phyloP scores from a whole-genome alignment of 257 asterid genomes.

The Solanum stenotomum region DNA sequence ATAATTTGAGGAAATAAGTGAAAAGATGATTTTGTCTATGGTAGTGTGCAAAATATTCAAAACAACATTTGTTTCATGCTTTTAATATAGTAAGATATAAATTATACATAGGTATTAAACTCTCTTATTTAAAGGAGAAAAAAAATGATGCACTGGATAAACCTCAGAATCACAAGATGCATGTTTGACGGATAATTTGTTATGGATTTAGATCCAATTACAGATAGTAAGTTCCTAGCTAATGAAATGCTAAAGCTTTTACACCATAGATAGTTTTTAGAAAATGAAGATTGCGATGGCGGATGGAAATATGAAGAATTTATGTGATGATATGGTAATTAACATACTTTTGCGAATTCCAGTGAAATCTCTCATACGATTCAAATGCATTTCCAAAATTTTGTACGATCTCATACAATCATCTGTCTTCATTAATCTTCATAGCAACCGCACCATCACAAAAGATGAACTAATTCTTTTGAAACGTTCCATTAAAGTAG shows the following conservation, averaged over 20 bases:
- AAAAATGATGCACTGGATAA: too few species aligned
- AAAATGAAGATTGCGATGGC: background rate
- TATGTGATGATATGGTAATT: background rate
- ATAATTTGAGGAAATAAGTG: too few species aligned
- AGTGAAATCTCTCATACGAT: background rate
- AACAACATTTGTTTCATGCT: too few species aligned
- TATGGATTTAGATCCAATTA: too few species aligned
- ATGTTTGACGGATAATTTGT: too few species aligned
- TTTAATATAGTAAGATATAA: too few species aligned
- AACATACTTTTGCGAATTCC: background rate
- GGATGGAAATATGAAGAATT: background rate
- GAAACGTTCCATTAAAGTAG: background rate
- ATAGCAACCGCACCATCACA: background rate
- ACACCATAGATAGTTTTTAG: background rate
- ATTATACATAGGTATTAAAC: too few species aligned
- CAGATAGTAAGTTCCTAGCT: too few species aligned
- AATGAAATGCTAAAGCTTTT: background rate
- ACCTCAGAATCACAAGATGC: too few species aligned
- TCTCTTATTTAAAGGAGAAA: too few species aligned
- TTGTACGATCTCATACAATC: background rate
- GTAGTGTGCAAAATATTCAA: too few species aligned
- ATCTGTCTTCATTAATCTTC: background rate
- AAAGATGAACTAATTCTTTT: background rate
- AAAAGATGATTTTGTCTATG: too few species aligned
- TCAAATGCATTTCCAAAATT: background rate